These are phyloP conservation scores for Phellinidium pouzarii DNA, from an alignment of 1,284 basidiomycete species.

Conservation along the genomic window DNA sequence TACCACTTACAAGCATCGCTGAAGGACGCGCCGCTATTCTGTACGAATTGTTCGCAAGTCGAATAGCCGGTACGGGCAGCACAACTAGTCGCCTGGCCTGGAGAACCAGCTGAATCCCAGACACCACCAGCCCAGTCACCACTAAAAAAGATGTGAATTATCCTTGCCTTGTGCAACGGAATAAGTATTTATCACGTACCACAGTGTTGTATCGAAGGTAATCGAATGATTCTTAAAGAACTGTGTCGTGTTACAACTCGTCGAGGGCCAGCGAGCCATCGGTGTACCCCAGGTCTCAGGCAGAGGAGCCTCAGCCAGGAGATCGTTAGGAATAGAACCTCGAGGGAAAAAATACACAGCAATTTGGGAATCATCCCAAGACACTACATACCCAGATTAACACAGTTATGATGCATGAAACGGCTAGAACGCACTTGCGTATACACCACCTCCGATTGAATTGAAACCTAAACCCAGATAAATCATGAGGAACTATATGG, in stretches of 20 bases:
- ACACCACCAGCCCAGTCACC: constrained; percentile 83
- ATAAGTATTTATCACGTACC: constrained; percentile 38
- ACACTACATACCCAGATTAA: constrained; percentile 38
- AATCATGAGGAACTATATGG: not conserved
- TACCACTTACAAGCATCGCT: constrained; percentile 65
- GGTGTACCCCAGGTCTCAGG: constrained; percentile 72
- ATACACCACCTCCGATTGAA: constrained; percentile 68
- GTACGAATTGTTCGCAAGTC: constrained; percentile 73
- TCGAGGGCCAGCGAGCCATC: constrained; percentile 67
- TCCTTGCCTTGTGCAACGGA: constrained; percentile 12
- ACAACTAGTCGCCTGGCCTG: constrained; percentile 78
- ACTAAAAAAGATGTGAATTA: constrained; percentile 33
- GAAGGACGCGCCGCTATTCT: constrained; percentile 63
- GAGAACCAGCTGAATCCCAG: constrained; percentile 65
- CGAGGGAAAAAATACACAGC: constrained; percentile 79
- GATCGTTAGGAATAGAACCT: constrained; percentile 65
- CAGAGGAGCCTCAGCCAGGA: constrained; percentile 57
- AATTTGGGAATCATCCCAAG: constrained; percentile 69
- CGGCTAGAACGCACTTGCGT: constrained; percentile 54
- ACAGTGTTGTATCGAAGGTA: constrained; percentile 80
- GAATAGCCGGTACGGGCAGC: constrained; percentile 73
- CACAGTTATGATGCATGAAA: not conserved
- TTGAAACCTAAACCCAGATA: constrained; percentile 61
- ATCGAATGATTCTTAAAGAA: constrained; percentile 72
- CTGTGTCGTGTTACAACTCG: constrained; percentile 61